Evolutionary conservation across 2,329 filamentous ascomycete species (phyloP).

Genomic region (Aspergillus pseudotamarii): DNA sequence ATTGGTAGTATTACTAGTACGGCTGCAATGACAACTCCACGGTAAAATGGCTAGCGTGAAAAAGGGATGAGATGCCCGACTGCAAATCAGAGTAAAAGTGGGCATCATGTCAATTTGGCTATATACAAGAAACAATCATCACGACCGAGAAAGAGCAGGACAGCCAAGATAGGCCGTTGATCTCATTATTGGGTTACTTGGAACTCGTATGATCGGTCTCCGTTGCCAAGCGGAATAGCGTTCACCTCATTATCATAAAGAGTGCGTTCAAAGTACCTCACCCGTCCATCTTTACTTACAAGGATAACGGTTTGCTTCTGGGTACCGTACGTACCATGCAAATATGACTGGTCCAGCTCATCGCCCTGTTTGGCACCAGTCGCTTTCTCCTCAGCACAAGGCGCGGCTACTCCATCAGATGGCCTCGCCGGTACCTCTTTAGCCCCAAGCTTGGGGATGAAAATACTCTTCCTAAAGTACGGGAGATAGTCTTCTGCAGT

Average conservation of each 20-base stretch:
- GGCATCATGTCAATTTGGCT: neutral
- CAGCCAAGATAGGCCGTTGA: neutral
- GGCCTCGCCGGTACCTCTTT: conserved; percentile 42
- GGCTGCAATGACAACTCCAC: neutral
- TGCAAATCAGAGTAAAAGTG: neutral
- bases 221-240: conserved; percentile 48
- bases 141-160: neutral
- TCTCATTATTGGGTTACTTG: conserved; percentile 4
- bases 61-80: neutral
- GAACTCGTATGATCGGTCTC: conserved; percentile 50
- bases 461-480: conserved; percentile 62
- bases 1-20: neutral
- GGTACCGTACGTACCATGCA: conserved; percentile 62
- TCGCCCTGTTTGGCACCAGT: conserved; percentile 14
- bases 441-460: conserved; percentile 60
- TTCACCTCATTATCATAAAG: conserved; percentile 58
- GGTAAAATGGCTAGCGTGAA: neutral
- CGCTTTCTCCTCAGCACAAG: conserved; percentile 13
- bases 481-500: conserved; percentile 58
- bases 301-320: conserved; percentile 66
- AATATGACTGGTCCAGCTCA: conserved; percentile 36
- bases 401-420: conserved; percentile 41
- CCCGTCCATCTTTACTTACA: conserved; percentile 56
- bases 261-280: conserved; percentile 66
- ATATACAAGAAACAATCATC: neutral